Conservation (phyloP, 2,329 filamentous ascomycete genomes). For the Neobulgaria alba region DNA sequence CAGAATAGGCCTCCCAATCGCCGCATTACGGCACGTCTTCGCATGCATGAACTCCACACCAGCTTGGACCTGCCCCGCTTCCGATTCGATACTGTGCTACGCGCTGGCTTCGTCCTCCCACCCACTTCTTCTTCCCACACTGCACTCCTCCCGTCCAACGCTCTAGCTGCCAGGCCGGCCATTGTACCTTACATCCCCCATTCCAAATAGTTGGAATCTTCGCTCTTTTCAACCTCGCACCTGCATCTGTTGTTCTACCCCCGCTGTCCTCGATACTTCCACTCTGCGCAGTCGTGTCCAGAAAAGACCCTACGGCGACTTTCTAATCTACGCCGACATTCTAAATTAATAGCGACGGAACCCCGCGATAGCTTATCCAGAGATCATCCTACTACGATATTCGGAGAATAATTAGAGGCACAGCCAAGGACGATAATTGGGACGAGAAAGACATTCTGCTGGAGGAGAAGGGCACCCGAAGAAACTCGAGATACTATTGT, state of each 20-base stretch:
- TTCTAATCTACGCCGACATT: too few species aligned
- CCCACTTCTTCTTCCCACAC: slow-evolving; percentile 4
- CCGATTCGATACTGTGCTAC: slow-evolving; percentile 17
- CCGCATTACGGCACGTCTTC: too few species aligned
- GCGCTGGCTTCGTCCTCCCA: slow-evolving; percentile 15
- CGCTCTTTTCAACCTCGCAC: slow-evolving; percentile 2
- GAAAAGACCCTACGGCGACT: too few species aligned
- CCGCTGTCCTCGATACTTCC: too few species aligned
- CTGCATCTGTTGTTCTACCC: slow-evolving; percentile 10
- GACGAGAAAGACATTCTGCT: background rate
- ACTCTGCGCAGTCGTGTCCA: too few species aligned
- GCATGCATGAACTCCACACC: slow-evolving; percentile 1
- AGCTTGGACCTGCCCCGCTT: slow-evolving; percentile 8
- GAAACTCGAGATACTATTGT: background rate
- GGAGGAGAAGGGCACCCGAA: background rate
- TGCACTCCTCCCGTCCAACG: slow-evolving; percentile 2
- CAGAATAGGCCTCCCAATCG: too few species aligned
- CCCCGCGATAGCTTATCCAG: slow-evolving; percentile 9
- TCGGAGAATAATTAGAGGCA: background rate
- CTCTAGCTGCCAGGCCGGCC: background rate
- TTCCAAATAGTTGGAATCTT: background rate
- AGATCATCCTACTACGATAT: slow-evolving; percentile 6
- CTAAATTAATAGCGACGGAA: slow-evolving; percentile 15
- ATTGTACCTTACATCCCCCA: slow-evolving; percentile 1
- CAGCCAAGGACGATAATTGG: background rate